These are phyloP conservation scores for Fraxinus cuspidata DNA, from an alignment of 257 asterid genomes.

Conservation along the genomic window DNA sequence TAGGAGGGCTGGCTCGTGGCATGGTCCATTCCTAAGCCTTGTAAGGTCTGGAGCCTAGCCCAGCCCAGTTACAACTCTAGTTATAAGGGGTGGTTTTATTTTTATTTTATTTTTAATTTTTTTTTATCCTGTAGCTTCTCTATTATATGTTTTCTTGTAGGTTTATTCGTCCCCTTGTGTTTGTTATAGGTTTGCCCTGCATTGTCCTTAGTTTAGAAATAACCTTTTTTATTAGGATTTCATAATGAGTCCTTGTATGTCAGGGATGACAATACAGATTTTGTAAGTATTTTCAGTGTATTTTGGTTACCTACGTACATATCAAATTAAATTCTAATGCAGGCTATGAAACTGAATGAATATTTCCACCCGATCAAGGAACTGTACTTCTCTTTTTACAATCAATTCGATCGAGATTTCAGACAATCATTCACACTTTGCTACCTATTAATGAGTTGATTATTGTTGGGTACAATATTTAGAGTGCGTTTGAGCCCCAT, in stretches of 20 bases:
- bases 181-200: neutral
- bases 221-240: neutral
- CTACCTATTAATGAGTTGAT: neutral
- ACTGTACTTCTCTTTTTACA: neutral
- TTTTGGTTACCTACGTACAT: neutral
- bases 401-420: conserved; percentile 4
- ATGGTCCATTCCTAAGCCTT: neutral
- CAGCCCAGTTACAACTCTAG: neutral
- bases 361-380: neutral
- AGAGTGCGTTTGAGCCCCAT: too few species aligned
- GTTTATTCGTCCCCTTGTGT: conserved; percentile 2
- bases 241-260: neutral
- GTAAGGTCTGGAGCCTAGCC: neutral
- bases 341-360: conserved; percentile 4
- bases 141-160: neutral
- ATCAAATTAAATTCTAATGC: neutral
- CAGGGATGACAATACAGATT: neutral
- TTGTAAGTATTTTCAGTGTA: neutral
- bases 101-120: neutral
- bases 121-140: neutral
- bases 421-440: neutral
- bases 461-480: neutral
- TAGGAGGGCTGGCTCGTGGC: neutral
- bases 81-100: neutral
- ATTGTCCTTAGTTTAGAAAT: conserved; percentile 1